phyloP scores from a whole-genome alignment of 179 eudicot genomes.

The Corrigiola litoralis region DNA sequence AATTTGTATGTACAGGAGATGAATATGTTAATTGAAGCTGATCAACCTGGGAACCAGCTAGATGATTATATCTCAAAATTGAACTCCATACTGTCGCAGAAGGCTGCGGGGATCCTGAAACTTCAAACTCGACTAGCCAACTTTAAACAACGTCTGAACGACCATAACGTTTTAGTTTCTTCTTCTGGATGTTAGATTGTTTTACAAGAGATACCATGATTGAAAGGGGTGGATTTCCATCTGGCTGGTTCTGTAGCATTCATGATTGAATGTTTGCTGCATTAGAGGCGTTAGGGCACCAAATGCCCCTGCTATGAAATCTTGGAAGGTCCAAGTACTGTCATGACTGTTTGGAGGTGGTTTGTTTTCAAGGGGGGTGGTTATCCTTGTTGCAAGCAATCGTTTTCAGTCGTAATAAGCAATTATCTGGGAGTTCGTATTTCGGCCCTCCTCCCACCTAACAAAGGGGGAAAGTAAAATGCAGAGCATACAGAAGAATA shows the following conservation, averaged over 20 bases:
- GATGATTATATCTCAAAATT: constrained; percentile 74
- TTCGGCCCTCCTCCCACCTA: background rate
- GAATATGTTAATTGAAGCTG: constrained; percentile 76
- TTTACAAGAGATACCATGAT: background rate
- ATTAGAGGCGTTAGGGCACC: constrained; percentile 4
- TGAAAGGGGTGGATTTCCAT: background rate
- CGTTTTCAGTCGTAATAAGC: constrained; percentile 7
- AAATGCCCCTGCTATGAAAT: constrained; percentile 6
- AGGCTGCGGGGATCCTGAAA: constrained; percentile 78
- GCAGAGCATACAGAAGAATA: background rate
- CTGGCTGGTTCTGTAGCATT: constrained; percentile 1
- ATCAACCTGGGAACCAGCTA: constrained; percentile 84
- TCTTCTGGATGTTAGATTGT: constrained; percentile 30
- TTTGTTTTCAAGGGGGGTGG: constrained; percentile 2
- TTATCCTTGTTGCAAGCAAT: constrained; percentile 3
- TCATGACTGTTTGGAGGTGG: background rate
- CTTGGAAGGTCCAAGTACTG: constrained; percentile 13
- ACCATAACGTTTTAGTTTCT: constrained; percentile 70
- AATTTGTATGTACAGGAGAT: constrained; percentile 56
- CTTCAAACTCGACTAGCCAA: constrained; percentile 73
- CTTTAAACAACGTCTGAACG: constrained; percentile 73
- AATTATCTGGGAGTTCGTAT: too few species aligned
- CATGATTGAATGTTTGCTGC: constrained; percentile 1
- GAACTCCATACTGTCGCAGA: constrained; percentile 79
- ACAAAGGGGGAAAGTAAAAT: background rate